phyloP scores from a whole-genome alignment of 805 yeast species.

The Saturnispora sekii region DNA sequence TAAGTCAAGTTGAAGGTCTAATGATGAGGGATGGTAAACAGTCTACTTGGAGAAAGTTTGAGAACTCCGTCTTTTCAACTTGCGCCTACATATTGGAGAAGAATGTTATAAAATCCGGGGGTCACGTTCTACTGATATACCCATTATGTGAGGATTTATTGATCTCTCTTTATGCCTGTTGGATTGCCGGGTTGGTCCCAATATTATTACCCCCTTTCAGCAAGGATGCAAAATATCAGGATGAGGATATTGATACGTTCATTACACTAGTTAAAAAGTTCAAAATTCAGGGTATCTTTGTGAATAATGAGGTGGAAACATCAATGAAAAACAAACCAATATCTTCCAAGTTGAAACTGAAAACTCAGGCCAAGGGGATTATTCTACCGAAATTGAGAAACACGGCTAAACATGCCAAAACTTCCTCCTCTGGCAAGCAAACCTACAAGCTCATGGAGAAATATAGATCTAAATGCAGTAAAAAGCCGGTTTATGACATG shows the following conservation, averaged over 20 bases:
- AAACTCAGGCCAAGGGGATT: constrained; percentile 14
- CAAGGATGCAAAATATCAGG: constrained; percentile 39
- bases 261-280: constrained; percentile 59
- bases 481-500: constrained; percentile 29
- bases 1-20: constrained; percentile 32
- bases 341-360: constrained; percentile 45
- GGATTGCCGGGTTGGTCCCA: constrained; percentile 69
- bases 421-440: constrained; percentile 25
- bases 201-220: constrained; percentile 70
- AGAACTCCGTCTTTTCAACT: constrained; percentile 63
- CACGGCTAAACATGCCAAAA: constrained; percentile 47
- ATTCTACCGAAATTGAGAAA: constrained; percentile 50
- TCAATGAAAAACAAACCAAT: constrained; percentile 60
- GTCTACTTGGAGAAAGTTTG: constrained; percentile 67
- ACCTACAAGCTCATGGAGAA: constrained; percentile 36
- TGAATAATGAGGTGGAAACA: constrained; percentile 67
- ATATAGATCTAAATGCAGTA: constrained; percentile 18
- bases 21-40: constrained; percentile 41
- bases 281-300: constrained; percentile 60
- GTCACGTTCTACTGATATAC: constrained; percentile 69
- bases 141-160: constrained; percentile 81
- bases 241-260: constrained; percentile 66
- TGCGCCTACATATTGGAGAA: constrained; percentile 63
- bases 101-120: constrained; percentile 54
- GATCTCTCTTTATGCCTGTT: constrained; percentile 78